These are phyloP conservation scores for Pythium dissotocum DNA, from an alignment of 352 stramenopile genomes.

Conservation along the genomic window DNA sequence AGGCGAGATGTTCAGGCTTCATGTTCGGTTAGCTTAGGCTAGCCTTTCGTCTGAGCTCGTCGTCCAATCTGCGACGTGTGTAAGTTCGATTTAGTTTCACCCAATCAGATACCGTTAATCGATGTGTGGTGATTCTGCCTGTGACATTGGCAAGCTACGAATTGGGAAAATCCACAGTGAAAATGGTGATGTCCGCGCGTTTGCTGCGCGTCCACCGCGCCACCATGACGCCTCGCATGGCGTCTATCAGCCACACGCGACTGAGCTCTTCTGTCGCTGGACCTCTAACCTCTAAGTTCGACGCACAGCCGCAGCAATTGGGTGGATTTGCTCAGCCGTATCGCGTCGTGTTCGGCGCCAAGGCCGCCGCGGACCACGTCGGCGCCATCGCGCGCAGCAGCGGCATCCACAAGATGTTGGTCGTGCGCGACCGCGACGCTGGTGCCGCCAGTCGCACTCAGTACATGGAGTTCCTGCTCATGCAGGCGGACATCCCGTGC, in stretches of 20 bases:
- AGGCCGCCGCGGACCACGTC: slow-evolving; percentile 43
- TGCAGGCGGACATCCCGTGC: slow-evolving; percentile 65
- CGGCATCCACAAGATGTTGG: slow-evolving; percentile 68
- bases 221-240: background rate
- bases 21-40: slow-evolving; percentile 2
- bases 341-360: slow-evolving; percentile 52
- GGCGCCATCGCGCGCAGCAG: slow-evolving; percentile 35
- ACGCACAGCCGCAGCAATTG: slow-evolving; percentile 37
- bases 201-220: slow-evolving; percentile 15
- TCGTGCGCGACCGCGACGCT: slow-evolving; percentile 65
- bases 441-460: slow-evolving; percentile 54
- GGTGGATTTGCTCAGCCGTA: slow-evolving; percentile 42
- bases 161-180: background rate
- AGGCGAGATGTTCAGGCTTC: slow-evolving; percentile 27
- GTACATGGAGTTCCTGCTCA: slow-evolving; percentile 71
- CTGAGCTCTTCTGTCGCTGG: background rate
- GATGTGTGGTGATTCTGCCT: slow-evolving; percentile 9
- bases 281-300: slow-evolving; percentile 32
- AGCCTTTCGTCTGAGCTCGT: background rate
- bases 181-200: slow-evolving; percentile 11
- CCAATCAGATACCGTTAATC: slow-evolving; percentile 7
- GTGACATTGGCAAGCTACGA: background rate
- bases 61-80: slow-evolving; percentile 18
- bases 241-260: background rate
- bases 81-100: background rate